Evolutionary conservation across 106 monocot species (phyloP).

Genomic region (Dioscorea dumetorum): DNA sequence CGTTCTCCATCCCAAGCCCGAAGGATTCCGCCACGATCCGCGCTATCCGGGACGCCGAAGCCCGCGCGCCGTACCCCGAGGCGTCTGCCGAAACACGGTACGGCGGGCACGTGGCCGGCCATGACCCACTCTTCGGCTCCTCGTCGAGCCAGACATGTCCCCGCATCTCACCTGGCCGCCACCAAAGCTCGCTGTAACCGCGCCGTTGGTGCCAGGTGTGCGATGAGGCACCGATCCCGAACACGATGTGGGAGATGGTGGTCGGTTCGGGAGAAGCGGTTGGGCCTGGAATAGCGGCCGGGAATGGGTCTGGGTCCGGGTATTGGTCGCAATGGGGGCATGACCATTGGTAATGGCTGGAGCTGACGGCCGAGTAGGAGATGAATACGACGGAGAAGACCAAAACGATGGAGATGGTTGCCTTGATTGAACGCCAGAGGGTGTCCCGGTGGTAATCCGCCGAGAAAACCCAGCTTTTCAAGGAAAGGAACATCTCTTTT

Average conservation of each 20-base stretch:
- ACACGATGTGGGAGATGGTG: slow-evolving; percentile 60
- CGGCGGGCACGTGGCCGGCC: slow-evolving; percentile 42
- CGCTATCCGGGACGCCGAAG: slow-evolving; percentile 57
- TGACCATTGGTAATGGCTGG: slow-evolving; percentile 10
- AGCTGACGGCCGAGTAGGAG: slow-evolving; percentile 26
- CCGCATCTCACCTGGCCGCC: slow-evolving; percentile 32
- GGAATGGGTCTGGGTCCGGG: neutral
- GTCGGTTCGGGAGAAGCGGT: slow-evolving; percentile 15
- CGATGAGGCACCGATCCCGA: slow-evolving; percentile 63
- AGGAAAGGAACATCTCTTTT: neutral
- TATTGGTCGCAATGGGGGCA: slow-evolving; percentile 1
- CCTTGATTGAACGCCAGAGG: slow-evolving; percentile 6
- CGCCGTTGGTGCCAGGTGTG: slow-evolving; percentile 46
- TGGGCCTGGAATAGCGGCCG: neutral
- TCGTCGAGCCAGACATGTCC: slow-evolving; percentile 73
- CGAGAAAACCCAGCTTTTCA: neutral
- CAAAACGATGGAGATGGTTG: slow-evolving; percentile 18
- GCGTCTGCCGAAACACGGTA: slow-evolving; percentile 38
- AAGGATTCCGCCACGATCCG: slow-evolving; percentile 47
- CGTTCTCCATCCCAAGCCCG: slow-evolving; percentile 6
- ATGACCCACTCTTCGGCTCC: slow-evolving; percentile 13
- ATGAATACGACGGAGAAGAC: slow-evolving; percentile 26
- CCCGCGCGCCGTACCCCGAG: slow-evolving; percentile 36
- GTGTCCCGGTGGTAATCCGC: neutral
- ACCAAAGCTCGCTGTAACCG: slow-evolving; percentile 72